These are phyloP conservation scores for Amanita fuliginea DNA, from an alignment of 768 basidiomycete genomes.

Conservation along the genomic window DNA sequence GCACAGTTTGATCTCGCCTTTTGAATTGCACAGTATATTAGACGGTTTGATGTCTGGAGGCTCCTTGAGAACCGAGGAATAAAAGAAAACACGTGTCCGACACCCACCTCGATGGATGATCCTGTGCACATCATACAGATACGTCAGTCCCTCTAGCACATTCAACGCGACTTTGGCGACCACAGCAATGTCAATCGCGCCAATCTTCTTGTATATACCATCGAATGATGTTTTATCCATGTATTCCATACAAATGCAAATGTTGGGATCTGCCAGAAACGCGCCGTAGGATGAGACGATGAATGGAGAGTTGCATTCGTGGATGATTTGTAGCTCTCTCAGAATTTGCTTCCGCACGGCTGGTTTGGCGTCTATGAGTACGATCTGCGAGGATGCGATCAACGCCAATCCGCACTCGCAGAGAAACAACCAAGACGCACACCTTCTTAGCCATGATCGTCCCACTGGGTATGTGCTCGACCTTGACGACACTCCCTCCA, in stretches of 20 bases:
- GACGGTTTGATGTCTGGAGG: slow-evolving; percentile 93
- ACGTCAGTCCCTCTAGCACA: slow-evolving; percentile 90
- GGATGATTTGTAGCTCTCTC: slow-evolving; percentile 97
- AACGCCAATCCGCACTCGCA: slow-evolving; percentile 15
- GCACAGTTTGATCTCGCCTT: slow-evolving; percentile 96
- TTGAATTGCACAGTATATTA: slow-evolving; percentile 91
- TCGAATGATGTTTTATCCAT: slow-evolving; percentile 93
- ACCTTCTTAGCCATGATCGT: slow-evolving; percentile 99
- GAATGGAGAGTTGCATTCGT: slow-evolving; percentile 86
- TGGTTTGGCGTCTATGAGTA: slow-evolving; percentile 94
- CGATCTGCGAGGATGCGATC: slow-evolving; percentile 36
- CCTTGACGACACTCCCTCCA: slow-evolving; percentile 95
- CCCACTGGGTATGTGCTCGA: slow-evolving; percentile 83
- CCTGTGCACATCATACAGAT: slow-evolving; percentile 93
- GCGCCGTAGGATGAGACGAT: slow-evolving; percentile 98
- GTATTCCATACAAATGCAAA: slow-evolving; percentile 97
- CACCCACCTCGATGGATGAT: slow-evolving; percentile 96
- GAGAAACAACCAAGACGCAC: slow-evolving; percentile 12
- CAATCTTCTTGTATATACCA: slow-evolving; percentile 92
- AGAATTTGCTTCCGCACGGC: slow-evolving; percentile 95
- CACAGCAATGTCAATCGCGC: slow-evolving; percentile 85
- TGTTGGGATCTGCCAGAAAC: slow-evolving; percentile 93
- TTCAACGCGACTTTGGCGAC: slow-evolving; percentile 92
- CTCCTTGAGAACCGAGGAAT: too few species aligned
- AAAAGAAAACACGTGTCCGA: not conserved